phyloP scores from a whole-genome alignment of 2,329 filamentous ascomycete genomes.

The Parasarocladium wereldwijsianum region DNA sequence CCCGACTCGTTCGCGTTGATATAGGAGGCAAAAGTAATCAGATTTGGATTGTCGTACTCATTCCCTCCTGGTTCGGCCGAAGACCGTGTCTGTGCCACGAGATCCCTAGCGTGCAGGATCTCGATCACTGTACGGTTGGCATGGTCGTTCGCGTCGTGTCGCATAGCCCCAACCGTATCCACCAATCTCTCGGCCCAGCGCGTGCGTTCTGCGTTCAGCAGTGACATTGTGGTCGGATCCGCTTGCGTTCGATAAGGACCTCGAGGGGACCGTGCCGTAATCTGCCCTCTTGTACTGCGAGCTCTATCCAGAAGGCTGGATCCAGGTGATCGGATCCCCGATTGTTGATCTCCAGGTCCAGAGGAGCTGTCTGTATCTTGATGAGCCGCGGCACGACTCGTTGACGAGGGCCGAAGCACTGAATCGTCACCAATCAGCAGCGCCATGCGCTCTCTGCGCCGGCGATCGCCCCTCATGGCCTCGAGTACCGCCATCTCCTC shows the following conservation, averaged over 20 bases:
- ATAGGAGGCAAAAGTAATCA: too few relatives aligned
- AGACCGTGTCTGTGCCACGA: too few relatives aligned
- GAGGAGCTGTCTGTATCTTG: not conserved
- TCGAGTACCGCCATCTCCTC: slow-evolving; percentile 43
- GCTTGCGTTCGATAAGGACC: too few relatives aligned
- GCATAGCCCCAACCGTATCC: slow-evolving; percentile 20
- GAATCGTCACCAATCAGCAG: not conserved
- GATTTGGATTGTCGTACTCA: not conserved
- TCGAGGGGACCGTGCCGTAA: too few relatives aligned
- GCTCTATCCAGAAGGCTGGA: too few relatives aligned
- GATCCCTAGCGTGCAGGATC: slow-evolving; percentile 20
- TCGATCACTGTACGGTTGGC: slow-evolving; percentile 23
- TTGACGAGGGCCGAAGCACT: not conserved
- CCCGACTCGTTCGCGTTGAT: slow-evolving; percentile 11
- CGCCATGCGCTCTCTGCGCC: slow-evolving; percentile 27
- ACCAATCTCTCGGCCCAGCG: too few relatives aligned
- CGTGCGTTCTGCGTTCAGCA: slow-evolving; percentile 9
- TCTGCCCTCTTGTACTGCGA: too few relatives aligned
- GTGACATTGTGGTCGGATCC: not conserved
- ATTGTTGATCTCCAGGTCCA: not conserved
- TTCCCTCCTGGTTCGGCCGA: too few relatives aligned
- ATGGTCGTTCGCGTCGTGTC: slow-evolving; percentile 20
- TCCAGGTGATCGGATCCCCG: not conserved
- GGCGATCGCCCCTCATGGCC: slow-evolving; percentile 37
- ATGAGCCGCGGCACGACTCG: slow-evolving; percentile 1